These are phyloP conservation scores for Nakazawaea molendinolei DNA, from an alignment of 805 yeast genomes.

Conservation along the genomic window DNA sequence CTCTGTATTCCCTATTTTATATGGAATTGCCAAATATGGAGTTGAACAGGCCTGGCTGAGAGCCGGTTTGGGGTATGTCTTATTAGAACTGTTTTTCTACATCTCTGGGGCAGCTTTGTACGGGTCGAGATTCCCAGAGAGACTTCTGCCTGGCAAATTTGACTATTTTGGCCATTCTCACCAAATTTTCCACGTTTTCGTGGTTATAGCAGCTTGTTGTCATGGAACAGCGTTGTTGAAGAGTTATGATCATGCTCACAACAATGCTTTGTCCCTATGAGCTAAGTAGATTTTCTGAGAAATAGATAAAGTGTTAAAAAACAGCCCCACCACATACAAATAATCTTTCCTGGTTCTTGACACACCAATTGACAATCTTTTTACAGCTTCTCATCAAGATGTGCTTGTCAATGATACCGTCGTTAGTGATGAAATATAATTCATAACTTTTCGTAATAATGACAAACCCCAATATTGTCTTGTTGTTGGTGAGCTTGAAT, in stretches of 20 bases:
- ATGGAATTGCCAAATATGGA: slow-evolving; percentile 48
- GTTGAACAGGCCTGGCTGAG: slow-evolving; percentile 37
- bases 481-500: slow-evolving; percentile 18
- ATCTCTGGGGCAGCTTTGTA: slow-evolving; percentile 75
- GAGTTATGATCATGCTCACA: slow-evolving; percentile 1
- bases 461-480: slow-evolving; percentile 19
- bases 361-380: slow-evolving; percentile 69
- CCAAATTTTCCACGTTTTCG: slow-evolving; percentile 75
- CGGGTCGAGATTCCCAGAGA: slow-evolving; percentile 76
- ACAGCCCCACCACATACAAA: slow-evolving; percentile 73
- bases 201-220: slow-evolving; percentile 68
- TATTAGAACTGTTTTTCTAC: slow-evolving; percentile 67
- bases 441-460: slow-evolving; percentile 41
- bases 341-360: slow-evolving; percentile 58
- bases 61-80: slow-evolving; percentile 54
- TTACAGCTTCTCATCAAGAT: slow-evolving; percentile 56
- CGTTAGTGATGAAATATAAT: slow-evolving; percentile 48
- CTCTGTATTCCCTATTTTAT: slow-evolving; percentile 62
- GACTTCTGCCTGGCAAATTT: slow-evolving; percentile 51
- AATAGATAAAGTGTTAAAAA: slow-evolving; percentile 30
- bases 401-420: slow-evolving; percentile 49
- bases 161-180: slow-evolving; percentile 79
- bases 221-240: slow-evolving; percentile 58
- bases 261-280: no score
- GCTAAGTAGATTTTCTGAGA: not conserved